Base-by-base conservation (phyloP, 768 basidiomycete genomes). In the Mycena amicta region DNA sequence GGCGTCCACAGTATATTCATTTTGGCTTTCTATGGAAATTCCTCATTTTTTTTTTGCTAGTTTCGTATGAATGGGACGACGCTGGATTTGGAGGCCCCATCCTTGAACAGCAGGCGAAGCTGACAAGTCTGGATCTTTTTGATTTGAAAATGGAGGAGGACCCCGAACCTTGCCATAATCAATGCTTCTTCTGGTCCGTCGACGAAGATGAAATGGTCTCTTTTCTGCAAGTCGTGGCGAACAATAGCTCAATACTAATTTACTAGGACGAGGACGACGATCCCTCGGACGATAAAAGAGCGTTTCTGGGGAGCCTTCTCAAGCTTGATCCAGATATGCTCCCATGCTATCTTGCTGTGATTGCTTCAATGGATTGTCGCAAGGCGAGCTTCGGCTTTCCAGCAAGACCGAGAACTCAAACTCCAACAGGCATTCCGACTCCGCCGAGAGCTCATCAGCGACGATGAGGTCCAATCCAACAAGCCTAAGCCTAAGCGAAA, bases 1-100 rank as follows among this genome's bases (percentile, higher is more conserved):
- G 37, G 39, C 26, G 23, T 59, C 11, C 58, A 59, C 45, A 25
- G 62, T 56, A 31, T 16, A 54, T 55, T 6, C 1, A 11, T 12
- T 28, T 28, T 22, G 12, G 43, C 2, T 4, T 22, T 23, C 20
- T 22, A 8, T n/a, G n/a, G n/a, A n/a, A n/a, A n/a, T n/a, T n/a
- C n/a, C n/a, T n/a, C n/a, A n/a, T n/a, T n/a, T n/a, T n/a, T n/a
- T n/a, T n/a, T n/a, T n/a, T n/a, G n/a, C 15, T 52, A 39, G 16
- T 12, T 5, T 8, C 41, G 37, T n/a, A 30, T 3, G 5, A 18
- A 25, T 52, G 30, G 37, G 16, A 5, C n/a, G 26, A 3, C 56
- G 22, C 20, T 13, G 43, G 8, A 3, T 60, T 5, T 45, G 13
- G 33, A 8, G 33, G 33, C 33, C 33, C 33, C 33, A 18, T 37